Conservation (phyloP, 2,329 filamentous ascomycete genomes). For the Pyricularia pennisetigena region DNA sequence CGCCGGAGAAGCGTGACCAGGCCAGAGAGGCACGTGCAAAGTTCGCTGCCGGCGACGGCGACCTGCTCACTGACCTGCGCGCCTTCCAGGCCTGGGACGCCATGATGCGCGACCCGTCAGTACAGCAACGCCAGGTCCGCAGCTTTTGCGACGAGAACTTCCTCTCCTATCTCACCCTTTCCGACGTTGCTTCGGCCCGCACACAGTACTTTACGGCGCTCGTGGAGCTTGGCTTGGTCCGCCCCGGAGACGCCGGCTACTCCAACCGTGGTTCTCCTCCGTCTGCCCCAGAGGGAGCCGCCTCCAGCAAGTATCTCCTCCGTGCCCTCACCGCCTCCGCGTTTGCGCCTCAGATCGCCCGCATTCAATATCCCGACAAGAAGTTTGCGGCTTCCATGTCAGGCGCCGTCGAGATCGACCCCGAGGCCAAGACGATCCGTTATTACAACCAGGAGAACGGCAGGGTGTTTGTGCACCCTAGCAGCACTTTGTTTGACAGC, state of each 20-base stretch:
- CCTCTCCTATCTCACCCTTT: slow-evolving; percentile 71
- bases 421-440: slow-evolving; percentile 83
- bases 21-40: slow-evolving; percentile 64
- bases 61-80: slow-evolving; percentile 76
- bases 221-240: slow-evolving; percentile 74
- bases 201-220: slow-evolving; percentile 80
- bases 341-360: slow-evolving; percentile 77
- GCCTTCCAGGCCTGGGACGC: slow-evolving; percentile 77
- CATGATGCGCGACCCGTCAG: slow-evolving; percentile 43
- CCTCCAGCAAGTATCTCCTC: slow-evolving; percentile 37
- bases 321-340: slow-evolving; percentile 64
- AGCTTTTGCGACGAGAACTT: slow-evolving; percentile 80
- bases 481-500: slow-evolving; percentile 74
- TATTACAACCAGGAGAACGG: slow-evolving; percentile 83
- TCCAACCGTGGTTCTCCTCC: slow-evolving; percentile 11
- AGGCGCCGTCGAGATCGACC: slow-evolving; percentile 86
- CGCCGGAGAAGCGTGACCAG: slow-evolving; percentile 72
- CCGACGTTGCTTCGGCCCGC: slow-evolving; percentile 80
- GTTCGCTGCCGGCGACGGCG: slow-evolving; percentile 73
- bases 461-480: slow-evolving; percentile 87
- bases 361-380: slow-evolving; percentile 90
- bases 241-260: slow-evolving; percentile 21
- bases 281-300: slow-evolving; percentile 17
- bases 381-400: slow-evolving; percentile 84
- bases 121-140: slow-evolving; percentile 53